Conservation (phyloP, 1,284 basidiomycete species). For the Ceratobasidium sp. region DNA sequence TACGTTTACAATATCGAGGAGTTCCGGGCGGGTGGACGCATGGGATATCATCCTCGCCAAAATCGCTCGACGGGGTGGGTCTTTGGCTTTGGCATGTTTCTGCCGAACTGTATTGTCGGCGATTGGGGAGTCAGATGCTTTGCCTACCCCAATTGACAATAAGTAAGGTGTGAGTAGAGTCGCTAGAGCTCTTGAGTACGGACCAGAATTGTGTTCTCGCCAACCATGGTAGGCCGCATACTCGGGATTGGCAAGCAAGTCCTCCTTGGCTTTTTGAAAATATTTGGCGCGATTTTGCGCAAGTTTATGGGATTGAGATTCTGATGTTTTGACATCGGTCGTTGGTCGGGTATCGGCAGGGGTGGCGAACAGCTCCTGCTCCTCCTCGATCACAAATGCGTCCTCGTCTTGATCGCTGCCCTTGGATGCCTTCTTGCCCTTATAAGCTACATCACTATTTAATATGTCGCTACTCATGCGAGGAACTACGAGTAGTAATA, state of each 20-base stretch:
- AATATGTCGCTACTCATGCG: neutral
- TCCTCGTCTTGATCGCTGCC: conserved; percentile 7
- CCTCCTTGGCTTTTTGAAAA: neutral
- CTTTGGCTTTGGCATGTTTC: conserved; percentile 2
- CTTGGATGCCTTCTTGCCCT: neutral
- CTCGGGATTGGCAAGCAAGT: conserved; percentile 1
- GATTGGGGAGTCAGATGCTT: conserved; percentile 19
- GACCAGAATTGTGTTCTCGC: conserved; percentile 33
- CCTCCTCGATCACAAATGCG: conserved; percentile 7
- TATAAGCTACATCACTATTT: neutral
- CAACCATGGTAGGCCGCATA: conserved; percentile 12
- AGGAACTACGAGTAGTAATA: neutral
- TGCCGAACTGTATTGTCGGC: neutral
- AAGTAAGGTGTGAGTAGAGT: neutral
- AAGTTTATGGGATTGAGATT: neutral
- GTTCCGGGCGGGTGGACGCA: conserved; percentile 27
- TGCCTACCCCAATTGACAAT: neutral
- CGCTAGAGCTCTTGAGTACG: neutral
- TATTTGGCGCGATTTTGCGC: neutral
- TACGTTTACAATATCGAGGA: conserved; percentile 29
- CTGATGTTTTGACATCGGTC: neutral
- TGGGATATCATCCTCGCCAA: neutral
- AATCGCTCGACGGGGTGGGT: conserved; percentile 13
- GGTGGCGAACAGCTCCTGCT: conserved; percentile 16
- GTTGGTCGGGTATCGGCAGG: neutral